Conservation (phyloP, 176 grass and related monocot genomes). For the Hsuehochloa calcarea region DNA sequence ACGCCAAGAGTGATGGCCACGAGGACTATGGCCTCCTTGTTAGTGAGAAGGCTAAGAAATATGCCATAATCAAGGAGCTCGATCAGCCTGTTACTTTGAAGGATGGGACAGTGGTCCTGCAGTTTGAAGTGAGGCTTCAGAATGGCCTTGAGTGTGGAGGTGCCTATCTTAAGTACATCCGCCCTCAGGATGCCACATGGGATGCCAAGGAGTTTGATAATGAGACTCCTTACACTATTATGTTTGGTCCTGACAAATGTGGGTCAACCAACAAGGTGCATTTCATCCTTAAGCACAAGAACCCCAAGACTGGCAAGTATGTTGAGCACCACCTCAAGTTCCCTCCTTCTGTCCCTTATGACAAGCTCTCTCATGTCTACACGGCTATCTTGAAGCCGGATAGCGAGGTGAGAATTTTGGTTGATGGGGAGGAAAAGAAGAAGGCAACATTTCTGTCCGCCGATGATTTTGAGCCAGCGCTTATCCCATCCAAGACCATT, state of each 20-base stretch:
- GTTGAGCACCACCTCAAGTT: constrained; percentile 95
- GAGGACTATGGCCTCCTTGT: constrained; percentile 93
- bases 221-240: constrained; percentile 83
- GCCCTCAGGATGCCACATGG: constrained; percentile 65
- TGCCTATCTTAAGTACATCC: constrained; percentile 91
- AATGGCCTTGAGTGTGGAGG: constrained; percentile 97
- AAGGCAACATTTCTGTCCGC: constrained; percentile 73
- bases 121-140: constrained; percentile 89
- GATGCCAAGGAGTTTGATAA: constrained; percentile 79
- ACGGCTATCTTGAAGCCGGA: constrained; percentile 83
- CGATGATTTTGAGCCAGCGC: constrained; percentile 87
- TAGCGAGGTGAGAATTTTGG: constrained; percentile 80
- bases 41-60: constrained; percentile 79
- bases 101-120: constrained; percentile 69
- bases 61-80: constrained; percentile 91
- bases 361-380: constrained; percentile 93
- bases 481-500: constrained; percentile 86
- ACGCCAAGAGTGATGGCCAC: constrained; percentile 81
- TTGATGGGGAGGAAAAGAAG: constrained; percentile 89
- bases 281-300: constrained; percentile 97
- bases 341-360: constrained; percentile 77
- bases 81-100: constrained; percentile 64
- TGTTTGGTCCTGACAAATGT: constrained; percentile 99
- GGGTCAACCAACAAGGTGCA: constrained; percentile 97
- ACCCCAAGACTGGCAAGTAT: constrained; percentile 82